Evolutionary conservation across 805 yeast genomes (phyloP).

Genomic region (Candida fluviatilis): DNA sequence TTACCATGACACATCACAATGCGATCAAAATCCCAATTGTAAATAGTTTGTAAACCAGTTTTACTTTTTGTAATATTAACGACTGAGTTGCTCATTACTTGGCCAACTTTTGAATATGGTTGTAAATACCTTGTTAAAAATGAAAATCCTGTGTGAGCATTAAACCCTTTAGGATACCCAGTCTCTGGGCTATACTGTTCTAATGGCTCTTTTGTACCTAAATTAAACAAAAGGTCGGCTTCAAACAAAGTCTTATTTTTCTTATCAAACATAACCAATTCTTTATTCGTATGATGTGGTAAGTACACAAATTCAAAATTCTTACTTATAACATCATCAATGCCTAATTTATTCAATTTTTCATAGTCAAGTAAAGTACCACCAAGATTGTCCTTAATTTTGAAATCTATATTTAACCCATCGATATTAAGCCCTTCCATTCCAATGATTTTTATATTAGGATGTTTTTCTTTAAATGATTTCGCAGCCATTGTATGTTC

Average conservation of each 20-base stretch:
- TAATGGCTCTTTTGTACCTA: slow-evolving; percentile 36
- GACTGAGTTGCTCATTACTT: slow-evolving; percentile 20
- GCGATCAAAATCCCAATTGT: slow-evolving; percentile 44
- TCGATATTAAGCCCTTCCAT: slow-evolving; percentile 36
- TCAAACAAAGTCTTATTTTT: slow-evolving; percentile 46
- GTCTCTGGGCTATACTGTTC: slow-evolving; percentile 41
- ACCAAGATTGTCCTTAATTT: slow-evolving; percentile 30
- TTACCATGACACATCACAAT: slow-evolving; percentile 61
- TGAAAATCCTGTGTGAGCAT: slow-evolving; percentile 44
- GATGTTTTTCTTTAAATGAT: slow-evolving; percentile 47
- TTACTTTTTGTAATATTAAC: slow-evolving; percentile 13
- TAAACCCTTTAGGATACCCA: slow-evolving; percentile 41
- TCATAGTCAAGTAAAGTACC: slow-evolving; percentile 24
- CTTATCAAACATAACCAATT: slow-evolving; percentile 48
- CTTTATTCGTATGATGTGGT: slow-evolving; percentile 56
- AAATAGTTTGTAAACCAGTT: slow-evolving; percentile 23
- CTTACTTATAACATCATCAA: slow-evolving; percentile 35
- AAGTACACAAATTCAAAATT: slow-evolving; percentile 53
- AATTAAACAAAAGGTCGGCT: slow-evolving; percentile 60
- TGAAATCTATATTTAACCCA: slow-evolving; percentile 37
- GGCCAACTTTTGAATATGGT: slow-evolving; percentile 37
- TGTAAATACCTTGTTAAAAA: slow-evolving; percentile 37
- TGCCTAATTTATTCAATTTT: slow-evolving; percentile 25
- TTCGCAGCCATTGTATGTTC: slow-evolving; percentile 64
- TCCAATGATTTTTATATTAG: slow-evolving; percentile 51